Evolutionary conservation across 2,329 filamentous ascomycete species (phyloP).

Genomic region (Paraphoma chrysanthemicola): DNA sequence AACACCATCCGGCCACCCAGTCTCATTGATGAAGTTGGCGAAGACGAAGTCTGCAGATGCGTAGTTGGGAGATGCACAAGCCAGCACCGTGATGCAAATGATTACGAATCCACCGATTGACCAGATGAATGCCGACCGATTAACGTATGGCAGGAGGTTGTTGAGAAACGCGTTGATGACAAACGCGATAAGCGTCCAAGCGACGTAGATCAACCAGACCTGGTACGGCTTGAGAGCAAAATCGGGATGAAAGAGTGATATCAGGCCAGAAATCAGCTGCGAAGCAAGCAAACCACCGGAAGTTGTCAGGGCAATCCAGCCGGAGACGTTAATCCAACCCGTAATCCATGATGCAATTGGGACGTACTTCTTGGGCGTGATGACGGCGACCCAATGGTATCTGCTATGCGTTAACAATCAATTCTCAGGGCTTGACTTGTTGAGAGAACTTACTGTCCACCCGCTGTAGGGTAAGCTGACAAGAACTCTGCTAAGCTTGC

Average conservation of each 20-base stretch:
- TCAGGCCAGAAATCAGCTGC: constrained; percentile 70
- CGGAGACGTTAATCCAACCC: constrained; percentile 76
- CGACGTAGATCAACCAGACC: constrained; percentile 76
- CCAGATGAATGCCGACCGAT: constrained; percentile 75
- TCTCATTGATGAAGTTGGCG: constrained; percentile 70
- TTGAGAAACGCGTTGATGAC: constrained; percentile 71
- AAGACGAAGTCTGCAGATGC: constrained; percentile 72
- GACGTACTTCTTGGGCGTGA: constrained; percentile 67
- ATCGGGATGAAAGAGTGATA: constrained; percentile 65
- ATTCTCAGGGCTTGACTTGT: not conserved
- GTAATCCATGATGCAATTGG: constrained; percentile 72
- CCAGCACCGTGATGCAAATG: constrained; percentile 73
- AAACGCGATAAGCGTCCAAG: constrained; percentile 66
- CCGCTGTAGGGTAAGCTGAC: constrained; percentile 65
- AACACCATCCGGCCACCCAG: constrained; percentile 73
- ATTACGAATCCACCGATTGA: constrained; percentile 72
- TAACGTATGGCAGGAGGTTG: constrained; percentile 67
- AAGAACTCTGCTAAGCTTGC: constrained; percentile 75
- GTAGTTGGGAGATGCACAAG: constrained; percentile 70
- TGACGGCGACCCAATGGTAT: constrained; percentile 75
- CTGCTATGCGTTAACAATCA: constrained; percentile 51
- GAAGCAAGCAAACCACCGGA: constrained; percentile 72
- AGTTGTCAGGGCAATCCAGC: constrained; percentile 72
- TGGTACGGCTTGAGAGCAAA: constrained; percentile 71
- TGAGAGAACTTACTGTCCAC: constrained; percentile 34